Percentiles rank a stretch among this genome's conserved stretches.
Conservation (phyloP, 305 asterid genomes). For the Lippia alba region DNA sequence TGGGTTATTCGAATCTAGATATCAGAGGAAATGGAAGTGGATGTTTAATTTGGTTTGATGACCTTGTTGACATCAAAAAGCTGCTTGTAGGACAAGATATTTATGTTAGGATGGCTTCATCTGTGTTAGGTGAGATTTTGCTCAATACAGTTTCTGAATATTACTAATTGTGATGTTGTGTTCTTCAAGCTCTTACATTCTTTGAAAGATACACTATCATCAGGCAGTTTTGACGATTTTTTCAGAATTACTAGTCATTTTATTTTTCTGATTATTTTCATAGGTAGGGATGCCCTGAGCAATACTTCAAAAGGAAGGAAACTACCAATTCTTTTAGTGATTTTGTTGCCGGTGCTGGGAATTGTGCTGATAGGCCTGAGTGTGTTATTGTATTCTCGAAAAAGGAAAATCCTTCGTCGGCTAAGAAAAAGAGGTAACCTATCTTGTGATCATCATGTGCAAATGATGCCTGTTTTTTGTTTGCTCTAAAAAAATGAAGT, state of each 20-base stretch:
- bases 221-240: no score
- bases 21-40: conserved; percentile 8
- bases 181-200: no score
- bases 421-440: conserved; percentile 5
- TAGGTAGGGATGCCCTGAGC: no score
- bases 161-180: no score
- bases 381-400: conserved; percentile 16
- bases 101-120: conserved; percentile 27
- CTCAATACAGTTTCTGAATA: no score
- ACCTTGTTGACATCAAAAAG: conserved; percentile 26
- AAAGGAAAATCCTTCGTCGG: conserved; percentile 7
- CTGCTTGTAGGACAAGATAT: conserved; percentile 24
- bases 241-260: no score
- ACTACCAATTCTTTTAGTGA: not conserved
- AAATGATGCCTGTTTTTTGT: not conserved
- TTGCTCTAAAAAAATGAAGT: not conserved
- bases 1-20: conserved; percentile 21
- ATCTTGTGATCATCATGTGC: no score
- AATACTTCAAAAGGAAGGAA: not conserved
- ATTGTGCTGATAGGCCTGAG: conserved; percentile 8
- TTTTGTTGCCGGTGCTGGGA: not conserved
- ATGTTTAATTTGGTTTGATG: conserved; percentile 23
- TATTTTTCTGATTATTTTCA: no score
- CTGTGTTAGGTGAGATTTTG: conserved; percentile 14
- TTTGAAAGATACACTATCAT: no score